Evolutionary conservation across 768 basidiomycete species (phyloP).

Genomic region (Fibroporia radiculosa): DNA sequence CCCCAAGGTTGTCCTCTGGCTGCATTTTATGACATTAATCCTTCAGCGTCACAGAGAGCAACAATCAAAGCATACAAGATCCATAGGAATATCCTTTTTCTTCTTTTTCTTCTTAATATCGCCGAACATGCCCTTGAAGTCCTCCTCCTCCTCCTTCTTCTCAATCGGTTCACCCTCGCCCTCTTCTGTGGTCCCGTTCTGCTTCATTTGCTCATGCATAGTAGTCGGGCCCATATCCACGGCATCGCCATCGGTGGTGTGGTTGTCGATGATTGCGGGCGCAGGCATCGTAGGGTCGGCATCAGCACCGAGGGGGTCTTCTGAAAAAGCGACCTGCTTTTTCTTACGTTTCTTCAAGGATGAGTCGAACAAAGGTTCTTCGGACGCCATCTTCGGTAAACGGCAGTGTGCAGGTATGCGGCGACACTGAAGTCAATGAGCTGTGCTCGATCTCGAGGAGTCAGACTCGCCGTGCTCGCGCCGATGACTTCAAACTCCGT

Average conservation of each 20-base stretch:
- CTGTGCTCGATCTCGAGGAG: not conserved
- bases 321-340: slow-evolving; percentile 45
- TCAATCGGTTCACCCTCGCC: slow-evolving; percentile 25
- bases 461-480: slow-evolving; percentile 6
- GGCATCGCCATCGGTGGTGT: slow-evolving; percentile 60
- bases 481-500: slow-evolving; percentile 10
- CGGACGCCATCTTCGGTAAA: slow-evolving; percentile 41
- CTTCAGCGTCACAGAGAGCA: not conserved
- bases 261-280: slow-evolving; percentile 63
- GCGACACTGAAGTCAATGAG: slow-evolving; percentile 10
- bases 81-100: slow-evolving; percentile 76
- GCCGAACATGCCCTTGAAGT: slow-evolving; percentile 79
- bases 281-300: slow-evolving; percentile 71
- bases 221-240: slow-evolving; percentile 75
- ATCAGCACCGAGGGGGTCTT: slow-evolving; percentile 27
- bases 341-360: slow-evolving; percentile 42
- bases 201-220: slow-evolving; percentile 68
- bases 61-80: slow-evolving; percentile 47
- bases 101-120: slow-evolving; percentile 92
- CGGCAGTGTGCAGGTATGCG: slow-evolving; percentile 4
- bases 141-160: slow-evolving; percentile 60
- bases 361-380: slow-evolving; percentile 70
- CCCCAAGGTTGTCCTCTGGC: slow-evolving; percentile 58
- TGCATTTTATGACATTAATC: slow-evolving; percentile 17
- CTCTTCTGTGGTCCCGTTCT: slow-evolving; percentile 29